These are phyloP conservation scores for Carallia pectinifolia DNA, from an alignment of 345 rosid genomes.

Conservation along the genomic window DNA sequence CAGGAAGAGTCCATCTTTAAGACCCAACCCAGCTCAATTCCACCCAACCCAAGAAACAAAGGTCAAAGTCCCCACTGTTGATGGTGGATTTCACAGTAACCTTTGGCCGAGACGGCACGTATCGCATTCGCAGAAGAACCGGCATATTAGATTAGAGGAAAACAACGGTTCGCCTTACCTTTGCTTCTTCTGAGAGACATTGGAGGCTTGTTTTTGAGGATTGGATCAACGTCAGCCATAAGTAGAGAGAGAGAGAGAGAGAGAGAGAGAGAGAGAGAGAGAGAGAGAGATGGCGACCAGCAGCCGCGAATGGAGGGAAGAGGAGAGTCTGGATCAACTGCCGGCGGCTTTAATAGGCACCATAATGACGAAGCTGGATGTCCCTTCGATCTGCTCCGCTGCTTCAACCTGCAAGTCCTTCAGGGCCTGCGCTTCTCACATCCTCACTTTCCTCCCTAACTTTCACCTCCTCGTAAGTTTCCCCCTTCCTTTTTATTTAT, in stretches of 20 bases:
- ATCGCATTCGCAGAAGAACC: no score
- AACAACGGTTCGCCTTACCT: no score
- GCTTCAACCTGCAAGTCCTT: conserved; percentile 65
- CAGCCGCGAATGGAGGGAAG: conserved; percentile 14
- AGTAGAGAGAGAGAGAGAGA: not conserved
- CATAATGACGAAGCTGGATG: conserved; percentile 73
- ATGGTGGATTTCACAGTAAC: no score
- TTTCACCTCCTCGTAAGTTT: conserved; percentile 67
- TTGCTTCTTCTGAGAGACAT: no score
- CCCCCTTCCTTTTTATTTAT: not conserved
- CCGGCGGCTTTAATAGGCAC: conserved; percentile 65
- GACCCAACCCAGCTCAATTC: no score
- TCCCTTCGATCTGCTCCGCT: conserved; percentile 69
- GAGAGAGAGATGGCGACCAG: conserved; percentile 17
- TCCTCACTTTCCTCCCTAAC: conserved; percentile 69
- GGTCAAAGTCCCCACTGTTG: no score
- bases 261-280: not conserved
- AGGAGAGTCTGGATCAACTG: conserved; percentile 55
- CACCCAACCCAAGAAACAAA: no score
- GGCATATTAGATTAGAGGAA: no score
- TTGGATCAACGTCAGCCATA: no score
- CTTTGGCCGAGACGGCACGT: no score
- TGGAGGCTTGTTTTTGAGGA: no score
- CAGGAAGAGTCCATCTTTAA: no score
- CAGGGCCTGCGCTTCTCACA: conserved; percentile 54